Conservation (phyloP, 306 rosid genomes). For the Ochetophila trinervis region DNA sequence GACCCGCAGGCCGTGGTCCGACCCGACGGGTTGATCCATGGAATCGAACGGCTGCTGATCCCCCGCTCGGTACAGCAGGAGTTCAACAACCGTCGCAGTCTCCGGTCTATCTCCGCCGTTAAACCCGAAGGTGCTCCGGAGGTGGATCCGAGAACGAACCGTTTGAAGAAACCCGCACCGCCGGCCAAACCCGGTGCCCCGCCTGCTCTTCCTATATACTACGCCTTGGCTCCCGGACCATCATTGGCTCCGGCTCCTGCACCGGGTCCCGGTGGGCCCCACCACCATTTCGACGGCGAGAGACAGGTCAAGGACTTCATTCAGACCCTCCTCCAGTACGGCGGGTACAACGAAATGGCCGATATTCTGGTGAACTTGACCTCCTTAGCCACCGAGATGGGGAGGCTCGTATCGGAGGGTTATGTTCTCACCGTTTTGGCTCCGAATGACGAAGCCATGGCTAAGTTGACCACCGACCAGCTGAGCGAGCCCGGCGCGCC, state of each 20-base stretch:
- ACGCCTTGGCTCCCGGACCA: conserved; percentile 33
- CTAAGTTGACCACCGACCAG: conserved; percentile 33
- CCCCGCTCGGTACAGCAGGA: conserved; percentile 28
- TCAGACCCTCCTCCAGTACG: conserved; percentile 27
- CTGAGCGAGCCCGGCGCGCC: conserved; percentile 37
- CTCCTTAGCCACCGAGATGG: conserved; percentile 30
- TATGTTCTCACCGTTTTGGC: conserved; percentile 33
- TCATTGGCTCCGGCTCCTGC: conserved; percentile 33
- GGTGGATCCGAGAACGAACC: conserved; percentile 30
- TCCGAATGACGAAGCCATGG: conserved; percentile 39
- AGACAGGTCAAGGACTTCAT: conserved; percentile 31
- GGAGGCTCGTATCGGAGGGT: conserved; percentile 32
- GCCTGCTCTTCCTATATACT: conserved; percentile 22
- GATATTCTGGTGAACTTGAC: conserved; percentile 33
- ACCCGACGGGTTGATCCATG: conserved; percentile 31
- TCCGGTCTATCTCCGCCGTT: conserved; percentile 21
- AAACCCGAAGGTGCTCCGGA: conserved; percentile 37
- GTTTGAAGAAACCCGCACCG: conserved; percentile 27
- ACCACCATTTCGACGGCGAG: conserved; percentile 28
- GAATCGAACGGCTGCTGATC: conserved; percentile 27
- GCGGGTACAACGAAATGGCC: conserved; percentile 33
- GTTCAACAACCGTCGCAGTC: conserved; percentile 28
- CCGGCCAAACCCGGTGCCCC: conserved; percentile 27
- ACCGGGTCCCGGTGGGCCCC: conserved; percentile 30
- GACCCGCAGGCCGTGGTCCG: conserved; percentile 27